phyloP scores from a whole-genome alignment of 2,329 filamentous ascomycete species.

The Aspergillus flavus region DNA sequence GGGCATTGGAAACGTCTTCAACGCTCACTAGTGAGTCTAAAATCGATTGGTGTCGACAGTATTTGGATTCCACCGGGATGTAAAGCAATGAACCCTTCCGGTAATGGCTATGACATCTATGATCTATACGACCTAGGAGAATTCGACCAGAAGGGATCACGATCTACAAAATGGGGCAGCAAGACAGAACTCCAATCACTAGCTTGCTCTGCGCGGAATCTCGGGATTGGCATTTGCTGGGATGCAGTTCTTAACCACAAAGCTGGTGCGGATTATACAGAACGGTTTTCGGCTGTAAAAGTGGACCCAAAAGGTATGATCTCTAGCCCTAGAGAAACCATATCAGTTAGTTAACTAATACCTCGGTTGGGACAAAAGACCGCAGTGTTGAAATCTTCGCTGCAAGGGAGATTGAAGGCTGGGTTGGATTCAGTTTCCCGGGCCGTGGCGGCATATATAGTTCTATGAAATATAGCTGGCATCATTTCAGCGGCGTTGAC shows the following conservation, averaged over 20 bases:
- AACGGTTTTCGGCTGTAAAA: slow-evolving; percentile 64
- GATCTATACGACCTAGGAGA: slow-evolving; percentile 72
- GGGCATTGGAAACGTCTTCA: slow-evolving; percentile 64
- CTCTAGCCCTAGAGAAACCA: neutral
- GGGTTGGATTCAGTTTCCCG: slow-evolving; percentile 69
- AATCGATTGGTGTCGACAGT: slow-evolving; percentile 62
- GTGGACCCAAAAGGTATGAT: slow-evolving; percentile 57
- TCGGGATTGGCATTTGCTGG: slow-evolving; percentile 64
- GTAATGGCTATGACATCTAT: slow-evolving; percentile 71
- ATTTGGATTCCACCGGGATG: slow-evolving; percentile 73
- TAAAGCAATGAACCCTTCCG: slow-evolving; percentile 63
- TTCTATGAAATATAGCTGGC: slow-evolving; percentile 64
- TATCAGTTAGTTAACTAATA: neutral
- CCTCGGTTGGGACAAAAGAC: neutral
- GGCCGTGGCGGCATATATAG: slow-evolving; percentile 64
- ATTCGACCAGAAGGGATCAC: slow-evolving; percentile 69
- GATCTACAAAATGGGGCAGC: slow-evolving; percentile 69
- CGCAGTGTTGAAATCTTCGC: slow-evolving; percentile 33
- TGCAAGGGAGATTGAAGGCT: slow-evolving; percentile 66
- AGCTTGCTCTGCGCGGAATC: slow-evolving; percentile 30
- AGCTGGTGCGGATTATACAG: slow-evolving; percentile 66
- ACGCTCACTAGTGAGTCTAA: slow-evolving; percentile 55
- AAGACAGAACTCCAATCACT: slow-evolving; percentile 65
- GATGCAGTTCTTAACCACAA: slow-evolving; percentile 75
- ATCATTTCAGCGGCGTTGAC: slow-evolving; percentile 72